phyloP scores from a whole-genome alignment of 257 asterid species.

The Mentha longifolia region DNA sequence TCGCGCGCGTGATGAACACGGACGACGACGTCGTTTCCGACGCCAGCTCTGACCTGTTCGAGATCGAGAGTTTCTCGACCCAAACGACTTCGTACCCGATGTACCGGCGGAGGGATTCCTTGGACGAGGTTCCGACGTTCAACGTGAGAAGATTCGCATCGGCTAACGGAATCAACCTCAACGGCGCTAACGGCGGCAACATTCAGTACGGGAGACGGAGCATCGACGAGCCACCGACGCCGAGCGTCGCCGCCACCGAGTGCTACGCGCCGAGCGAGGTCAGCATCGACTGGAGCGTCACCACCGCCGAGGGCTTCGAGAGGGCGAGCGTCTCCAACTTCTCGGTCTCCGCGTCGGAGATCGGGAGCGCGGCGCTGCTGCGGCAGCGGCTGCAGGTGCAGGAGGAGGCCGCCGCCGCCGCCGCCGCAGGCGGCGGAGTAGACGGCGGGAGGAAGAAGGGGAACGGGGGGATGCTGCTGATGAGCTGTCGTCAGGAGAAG shows the following conservation, averaged over 20 bases:
- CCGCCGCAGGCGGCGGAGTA: constrained; percentile 13
- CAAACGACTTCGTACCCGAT: constrained; percentile 58
- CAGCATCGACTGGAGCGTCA: constrained; percentile 91
- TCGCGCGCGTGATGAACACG: constrained; percentile 33
- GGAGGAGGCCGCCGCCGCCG: constrained; percentile 29
- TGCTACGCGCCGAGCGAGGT: constrained; percentile 91
- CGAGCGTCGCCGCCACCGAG: constrained; percentile 68
- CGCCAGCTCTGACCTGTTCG: constrained; percentile 89
- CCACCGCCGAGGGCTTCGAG: constrained; percentile 87
- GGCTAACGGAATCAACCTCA: constrained; percentile 24
- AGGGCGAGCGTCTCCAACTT: constrained; percentile 60
- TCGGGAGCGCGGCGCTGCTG: constrained; percentile 40
- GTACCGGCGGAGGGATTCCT: constrained; percentile 64
- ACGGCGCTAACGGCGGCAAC: neutral
- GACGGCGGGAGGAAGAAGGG: constrained; percentile 40
- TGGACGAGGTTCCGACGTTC: constrained; percentile 59
- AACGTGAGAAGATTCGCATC: constrained; percentile 46
- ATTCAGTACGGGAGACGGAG: constrained; percentile 40
- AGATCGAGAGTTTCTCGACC: constrained; percentile 82
- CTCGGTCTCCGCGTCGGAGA: constrained; percentile 59
- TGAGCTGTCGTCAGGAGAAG: constrained; percentile 87
- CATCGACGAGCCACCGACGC: constrained; percentile 71
- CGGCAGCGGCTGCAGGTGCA: constrained; percentile 39
- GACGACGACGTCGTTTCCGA: constrained; percentile 77
- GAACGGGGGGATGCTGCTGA: constrained; percentile 52